phyloP scores from a whole-genome alignment of 2,329 filamentous ascomycete species.

The Didymella sp. region DNA sequence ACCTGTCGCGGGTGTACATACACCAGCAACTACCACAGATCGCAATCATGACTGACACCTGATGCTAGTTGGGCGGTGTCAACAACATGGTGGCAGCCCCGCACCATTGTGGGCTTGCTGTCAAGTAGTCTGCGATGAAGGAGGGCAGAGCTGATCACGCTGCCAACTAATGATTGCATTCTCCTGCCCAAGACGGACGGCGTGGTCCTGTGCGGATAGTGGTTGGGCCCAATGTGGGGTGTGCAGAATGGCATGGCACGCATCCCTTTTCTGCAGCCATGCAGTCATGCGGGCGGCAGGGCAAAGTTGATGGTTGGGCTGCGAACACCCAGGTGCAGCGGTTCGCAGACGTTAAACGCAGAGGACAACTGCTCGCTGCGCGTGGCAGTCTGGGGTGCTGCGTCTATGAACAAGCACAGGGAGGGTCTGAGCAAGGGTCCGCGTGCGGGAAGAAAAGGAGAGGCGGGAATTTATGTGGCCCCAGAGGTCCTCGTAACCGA shows the following conservation, averaged over 20 bases:
- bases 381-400: slow-evolving; percentile 11
- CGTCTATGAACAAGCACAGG: slow-evolving; percentile 12
- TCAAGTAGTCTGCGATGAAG: slow-evolving; percentile 16
- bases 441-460: slow-evolving; percentile 30
- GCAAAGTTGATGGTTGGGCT: slow-evolving; percentile 21
- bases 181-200: slow-evolving; percentile 31
- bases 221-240: slow-evolving; percentile 32
- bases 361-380: slow-evolving; percentile 7
- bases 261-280: slow-evolving; percentile 28
- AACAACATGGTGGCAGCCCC: slow-evolving; percentile 15
- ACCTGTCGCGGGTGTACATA: neutral
- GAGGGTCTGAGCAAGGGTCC: slow-evolving; percentile 24
- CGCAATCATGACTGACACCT: neutral
- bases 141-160: slow-evolving; percentile 30
- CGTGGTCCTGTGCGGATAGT: slow-evolving; percentile 24
- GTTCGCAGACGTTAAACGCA: slow-evolving; percentile 30
- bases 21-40: slow-evolving; percentile 1
- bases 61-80: slow-evolving; percentile 3
- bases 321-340: slow-evolving; percentile 29
- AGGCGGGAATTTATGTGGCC: slow-evolving; percentile 22
- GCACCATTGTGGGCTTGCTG: slow-evolving; percentile 19
- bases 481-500: slow-evolving; percentile 16
- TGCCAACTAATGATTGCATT: slow-evolving; percentile 21
- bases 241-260: slow-evolving; percentile 30
- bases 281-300: slow-evolving; percentile 28